Conservation (phyloP, 2,329 filamentous ascomycete species). For the Domatiomyces globalis region DNA sequence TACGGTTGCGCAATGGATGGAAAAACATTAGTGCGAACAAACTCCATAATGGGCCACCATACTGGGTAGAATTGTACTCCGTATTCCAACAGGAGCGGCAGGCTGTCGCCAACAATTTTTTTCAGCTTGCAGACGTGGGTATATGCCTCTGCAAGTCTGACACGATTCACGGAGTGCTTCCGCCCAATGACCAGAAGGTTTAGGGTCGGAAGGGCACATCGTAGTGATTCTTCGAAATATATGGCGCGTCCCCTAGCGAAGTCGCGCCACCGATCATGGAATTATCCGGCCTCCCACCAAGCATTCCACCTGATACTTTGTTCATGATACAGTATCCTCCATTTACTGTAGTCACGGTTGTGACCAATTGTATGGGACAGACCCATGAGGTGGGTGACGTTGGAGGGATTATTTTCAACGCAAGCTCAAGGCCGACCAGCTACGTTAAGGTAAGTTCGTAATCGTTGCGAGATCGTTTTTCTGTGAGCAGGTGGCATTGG, state of each 20-base stretch:
- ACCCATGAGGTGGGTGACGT: conserved; percentile 39
- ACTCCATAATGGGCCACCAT: too few species aligned
- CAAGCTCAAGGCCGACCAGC: conserved; percentile 37
- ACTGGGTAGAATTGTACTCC: too few species aligned
- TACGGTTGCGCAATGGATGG: too few species aligned
- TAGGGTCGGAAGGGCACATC: conserved; percentile 41
- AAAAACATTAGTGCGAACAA: too few species aligned
- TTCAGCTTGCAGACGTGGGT: conserved; percentile 39
- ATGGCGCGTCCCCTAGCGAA: conserved; percentile 41
- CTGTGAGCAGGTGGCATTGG: conserved; percentile 42
- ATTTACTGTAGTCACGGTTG: conserved; percentile 40
- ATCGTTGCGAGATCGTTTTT: conserved; percentile 46
- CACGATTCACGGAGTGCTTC: conserved; percentile 27
- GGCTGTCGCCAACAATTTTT: conserved; percentile 32
- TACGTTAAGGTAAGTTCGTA: conserved; percentile 42
- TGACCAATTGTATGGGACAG: conserved; percentile 43
- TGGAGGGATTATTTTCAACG: conserved; percentile 33
- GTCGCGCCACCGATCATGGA: conserved; percentile 44
- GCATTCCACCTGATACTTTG: conserved; percentile 38
- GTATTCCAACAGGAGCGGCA: conserved; percentile 34
- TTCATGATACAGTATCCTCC: conserved; percentile 38
- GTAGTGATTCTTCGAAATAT: conserved; percentile 39
- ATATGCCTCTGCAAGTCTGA: conserved; percentile 37
- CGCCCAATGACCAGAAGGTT: conserved; percentile 27
- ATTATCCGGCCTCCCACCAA: conserved; percentile 43